phyloP scores from a whole-genome alignment of 768 basidiomycete species.

The Mycena vulgaris region DNA sequence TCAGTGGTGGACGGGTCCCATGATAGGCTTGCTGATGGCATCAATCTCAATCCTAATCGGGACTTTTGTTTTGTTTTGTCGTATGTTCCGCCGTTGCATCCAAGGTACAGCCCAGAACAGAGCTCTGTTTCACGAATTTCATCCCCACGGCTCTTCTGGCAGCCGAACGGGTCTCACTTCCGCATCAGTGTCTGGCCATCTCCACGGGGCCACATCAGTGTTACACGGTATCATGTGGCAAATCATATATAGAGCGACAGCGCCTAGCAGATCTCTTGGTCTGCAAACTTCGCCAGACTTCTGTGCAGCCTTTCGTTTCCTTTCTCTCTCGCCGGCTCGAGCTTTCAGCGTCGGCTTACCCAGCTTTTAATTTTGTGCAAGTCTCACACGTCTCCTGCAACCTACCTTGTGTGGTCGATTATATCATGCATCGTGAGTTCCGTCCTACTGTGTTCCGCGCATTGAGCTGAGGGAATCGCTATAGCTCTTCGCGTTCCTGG shows the following conservation, averaged over 20 bases:
- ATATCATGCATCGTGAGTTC: slow-evolving; percentile 65
- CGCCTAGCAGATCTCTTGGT: not conserved
- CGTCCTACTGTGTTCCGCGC: not conserved
- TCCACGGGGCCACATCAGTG: slow-evolving; percentile 21
- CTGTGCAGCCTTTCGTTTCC: slow-evolving; percentile 34
- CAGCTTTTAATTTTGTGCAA: slow-evolving; percentile 44
- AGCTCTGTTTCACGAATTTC: not conserved
- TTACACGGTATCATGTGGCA: slow-evolving; percentile 23
- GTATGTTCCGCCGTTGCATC: not conserved
- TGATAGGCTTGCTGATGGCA: slow-evolving; percentile 28
- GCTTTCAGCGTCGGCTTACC: slow-evolving; percentile 36
- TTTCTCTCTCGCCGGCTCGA: slow-evolving; percentile 44
- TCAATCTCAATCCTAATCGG: slow-evolving; percentile 22
- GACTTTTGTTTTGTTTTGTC: not conserved
- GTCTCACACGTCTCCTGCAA: slow-evolving; percentile 76
- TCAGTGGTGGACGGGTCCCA: slow-evolving; percentile 58
- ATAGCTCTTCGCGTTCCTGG: slow-evolving; percentile 73
- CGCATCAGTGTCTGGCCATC: slow-evolving; percentile 10
- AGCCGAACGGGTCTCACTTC: not conserved
- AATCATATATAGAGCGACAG: slow-evolving; percentile 17
- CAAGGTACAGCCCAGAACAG: not conserved
- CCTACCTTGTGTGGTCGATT: slow-evolving; percentile 75
- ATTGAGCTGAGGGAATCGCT: slow-evolving; percentile 1
- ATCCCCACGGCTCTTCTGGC: not conserved
- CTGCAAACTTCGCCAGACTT: slow-evolving; percentile 23